Conservation (phyloP, 2,329 filamentous ascomycete genomes). For the Fusarium mundagurra region DNA sequence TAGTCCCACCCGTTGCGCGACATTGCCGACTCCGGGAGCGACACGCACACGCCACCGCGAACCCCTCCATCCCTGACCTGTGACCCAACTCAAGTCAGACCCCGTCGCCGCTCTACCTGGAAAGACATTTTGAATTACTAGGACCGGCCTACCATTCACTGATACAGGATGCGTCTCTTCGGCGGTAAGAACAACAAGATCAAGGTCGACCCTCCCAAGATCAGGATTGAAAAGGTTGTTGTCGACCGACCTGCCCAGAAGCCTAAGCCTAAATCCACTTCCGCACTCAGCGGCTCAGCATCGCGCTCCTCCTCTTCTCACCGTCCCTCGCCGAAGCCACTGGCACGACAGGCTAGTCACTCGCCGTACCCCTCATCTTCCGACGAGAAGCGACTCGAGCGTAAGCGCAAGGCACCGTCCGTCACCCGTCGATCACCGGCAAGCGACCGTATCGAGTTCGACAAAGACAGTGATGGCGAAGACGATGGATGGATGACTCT, state of each 20-base stretch:
- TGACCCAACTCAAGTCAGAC: slow-evolving; percentile 27
- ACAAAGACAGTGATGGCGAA: slow-evolving; percentile 61
- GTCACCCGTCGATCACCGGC: slow-evolving; percentile 55
- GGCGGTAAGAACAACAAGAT: slow-evolving; percentile 59
- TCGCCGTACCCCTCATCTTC: slow-evolving; percentile 55
- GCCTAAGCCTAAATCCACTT: slow-evolving; percentile 50
- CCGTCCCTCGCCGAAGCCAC: slow-evolving; percentile 54
- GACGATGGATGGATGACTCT: slow-evolving; percentile 64
- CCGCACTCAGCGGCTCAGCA: slow-evolving; percentile 44
- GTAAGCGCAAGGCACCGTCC: slow-evolving; percentile 61
- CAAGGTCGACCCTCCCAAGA: slow-evolving; percentile 60
- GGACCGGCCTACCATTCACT: slow-evolving; percentile 19
- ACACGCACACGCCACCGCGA: slow-evolving; percentile 45
- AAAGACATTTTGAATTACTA: slow-evolving; percentile 2
- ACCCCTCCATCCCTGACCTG: slow-evolving; percentile 44
- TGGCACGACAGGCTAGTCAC: slow-evolving; percentile 53
- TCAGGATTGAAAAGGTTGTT: slow-evolving; percentile 63
- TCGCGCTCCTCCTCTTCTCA: slow-evolving; percentile 49
- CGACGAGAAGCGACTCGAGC: slow-evolving; percentile 50
- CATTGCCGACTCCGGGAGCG: slow-evolving; percentile 39
- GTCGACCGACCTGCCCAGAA: slow-evolving; percentile 52
- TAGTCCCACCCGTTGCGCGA: slow-evolving; percentile 38
- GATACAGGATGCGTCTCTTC: slow-evolving; percentile 51
- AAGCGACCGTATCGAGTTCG: slow-evolving; percentile 60
- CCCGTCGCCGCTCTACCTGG: slow-evolving; percentile 6